phyloP scores from a whole-genome alignment of 2,329 filamentous ascomycete genomes.

The Stagonosporopsis tanaceti region DNA sequence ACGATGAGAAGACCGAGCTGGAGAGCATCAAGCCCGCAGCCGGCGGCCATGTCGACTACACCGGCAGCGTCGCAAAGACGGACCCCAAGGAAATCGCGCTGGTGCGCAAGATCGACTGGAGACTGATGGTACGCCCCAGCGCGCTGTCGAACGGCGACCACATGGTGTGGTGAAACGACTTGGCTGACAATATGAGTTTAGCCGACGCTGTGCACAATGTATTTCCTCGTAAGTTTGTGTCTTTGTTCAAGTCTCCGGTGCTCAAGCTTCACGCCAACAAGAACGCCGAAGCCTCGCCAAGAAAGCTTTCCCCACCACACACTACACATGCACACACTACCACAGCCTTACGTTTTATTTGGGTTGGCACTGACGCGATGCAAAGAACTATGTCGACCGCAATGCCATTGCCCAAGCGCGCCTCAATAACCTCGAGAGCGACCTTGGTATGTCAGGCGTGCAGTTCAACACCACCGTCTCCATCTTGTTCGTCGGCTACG shows the following conservation, averaged over 20 bases:
- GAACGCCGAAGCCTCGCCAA: conserved; percentile 11
- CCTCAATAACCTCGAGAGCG: conserved; percentile 67
- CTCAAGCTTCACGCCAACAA: neutral
- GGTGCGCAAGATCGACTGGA: conserved; percentile 44
- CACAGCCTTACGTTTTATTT: neutral
- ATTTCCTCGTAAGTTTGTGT: conserved; percentile 38
- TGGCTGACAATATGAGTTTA: conserved; percentile 12
- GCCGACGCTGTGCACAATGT: conserved; percentile 55
- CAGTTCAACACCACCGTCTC: conserved; percentile 20
- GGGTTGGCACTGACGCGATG: neutral
- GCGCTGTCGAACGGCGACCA: neutral
- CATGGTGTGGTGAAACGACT: neutral
- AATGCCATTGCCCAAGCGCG: conserved; percentile 72
- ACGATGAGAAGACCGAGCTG: conserved; percentile 32
- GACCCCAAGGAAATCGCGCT: conserved; percentile 44
- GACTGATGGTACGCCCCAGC: conserved; percentile 37
- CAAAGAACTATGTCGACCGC: conserved; percentile 56
- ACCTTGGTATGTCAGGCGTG: conserved; percentile 48
- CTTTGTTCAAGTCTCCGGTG: neutral
- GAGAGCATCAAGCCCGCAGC: conserved; percentile 24
- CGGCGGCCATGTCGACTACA: conserved; percentile 35
- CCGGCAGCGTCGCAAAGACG: conserved; percentile 43
- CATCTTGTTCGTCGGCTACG: conserved; percentile 59
- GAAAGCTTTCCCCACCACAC: conserved; percentile 4
- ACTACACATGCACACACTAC: neutral